Evolutionary conservation across 495 filamentous ascomycete genomes (phyloP).

Genomic region (Xylaria cubensis): DNA sequence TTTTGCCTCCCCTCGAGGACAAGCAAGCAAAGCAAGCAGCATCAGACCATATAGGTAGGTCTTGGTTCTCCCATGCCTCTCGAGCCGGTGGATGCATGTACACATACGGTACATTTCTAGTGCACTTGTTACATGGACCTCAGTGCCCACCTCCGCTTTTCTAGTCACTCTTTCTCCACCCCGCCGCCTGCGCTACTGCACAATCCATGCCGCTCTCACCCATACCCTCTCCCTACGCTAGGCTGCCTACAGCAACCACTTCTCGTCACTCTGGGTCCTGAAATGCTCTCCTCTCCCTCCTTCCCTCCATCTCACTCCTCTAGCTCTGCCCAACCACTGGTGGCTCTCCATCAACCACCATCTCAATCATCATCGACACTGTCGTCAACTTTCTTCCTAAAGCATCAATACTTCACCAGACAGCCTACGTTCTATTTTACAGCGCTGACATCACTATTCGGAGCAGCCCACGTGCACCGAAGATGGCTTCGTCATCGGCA

Average conservation of each 20-base stretch:
- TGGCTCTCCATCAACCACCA: constrained; percentile 17
- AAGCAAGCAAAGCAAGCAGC: constrained; percentile 1
- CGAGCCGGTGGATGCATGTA: background rate
- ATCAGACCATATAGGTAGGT: background rate
- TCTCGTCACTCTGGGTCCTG: constrained; percentile 17
- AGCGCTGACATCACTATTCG: constrained; percentile 9
- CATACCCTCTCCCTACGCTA: background rate
- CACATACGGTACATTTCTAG: background rate
- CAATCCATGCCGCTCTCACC: constrained; percentile 15
- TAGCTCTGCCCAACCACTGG: background rate
- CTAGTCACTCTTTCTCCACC: constrained; percentile 11
- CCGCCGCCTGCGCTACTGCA: constrained; percentile 28
- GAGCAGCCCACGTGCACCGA: constrained; percentile 7
- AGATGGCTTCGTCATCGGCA: constrained; percentile 39
- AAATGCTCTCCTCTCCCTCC: constrained; percentile 19
- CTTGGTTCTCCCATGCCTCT: too few species aligned
- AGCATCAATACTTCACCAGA: background rate
- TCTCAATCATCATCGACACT: background rate
- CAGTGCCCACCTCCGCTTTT: constrained; percentile 22
- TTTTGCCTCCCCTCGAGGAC: background rate
- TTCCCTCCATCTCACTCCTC: constrained; percentile 11
- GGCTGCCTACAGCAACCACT: constrained; percentile 9
- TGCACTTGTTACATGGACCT: background rate
- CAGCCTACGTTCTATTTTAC: background rate
- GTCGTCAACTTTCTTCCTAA: background rate